Base-by-base conservation (phyloP, 2,329 filamentous ascomycete genomes). In the Lachnellula arida region DNA sequence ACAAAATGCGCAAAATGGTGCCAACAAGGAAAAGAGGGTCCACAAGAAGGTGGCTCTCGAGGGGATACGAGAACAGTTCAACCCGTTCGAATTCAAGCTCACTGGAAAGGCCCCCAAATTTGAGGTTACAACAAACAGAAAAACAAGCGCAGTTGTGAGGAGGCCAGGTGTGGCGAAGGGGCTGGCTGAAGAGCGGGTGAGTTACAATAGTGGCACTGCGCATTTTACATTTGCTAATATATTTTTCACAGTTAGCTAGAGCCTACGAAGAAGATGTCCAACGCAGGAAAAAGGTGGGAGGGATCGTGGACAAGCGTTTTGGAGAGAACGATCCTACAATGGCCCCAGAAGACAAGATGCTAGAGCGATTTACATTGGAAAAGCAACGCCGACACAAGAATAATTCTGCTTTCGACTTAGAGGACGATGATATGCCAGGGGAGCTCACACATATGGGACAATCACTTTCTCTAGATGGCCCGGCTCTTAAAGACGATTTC, bases 271-370 rank as follows among this genome's bases (percentile, higher is more conserved):
- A 56, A 22, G 93, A 97, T 68, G 88, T 97, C 81, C 89, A 95
- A 68, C 81, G 85, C 58, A 84, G 90, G 40, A 92, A 95, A 71
- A 97, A 96, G 73, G 87, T 93, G 19, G 94, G 94, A 61, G 93
- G 92, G 4, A 90, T 99, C 60, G 74, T 96, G 52, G 94, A 99
- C 78, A 84, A 91, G 67, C 87, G 94, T 66, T 96, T 99, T 67
- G 94, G 95, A 72, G 95, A 99, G 76, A 89, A 95, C 68, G 92
- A 99, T 71, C 89, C 91, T 11, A 88, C 85, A 12, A 93, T 99
- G 90, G 90, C 90, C 3, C 87, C 91, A 2, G 94, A 99, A 69
- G 90, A 97, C 68, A 89, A 88, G 70, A 94, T 94, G 75, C 81
- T 94, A 63, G 89, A 96, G 72, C 82, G 94, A 68, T 99, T 96